phyloP scores from a whole-genome alignment of 495 filamentous ascomycete species.

The Penicillium flavigenum region DNA sequence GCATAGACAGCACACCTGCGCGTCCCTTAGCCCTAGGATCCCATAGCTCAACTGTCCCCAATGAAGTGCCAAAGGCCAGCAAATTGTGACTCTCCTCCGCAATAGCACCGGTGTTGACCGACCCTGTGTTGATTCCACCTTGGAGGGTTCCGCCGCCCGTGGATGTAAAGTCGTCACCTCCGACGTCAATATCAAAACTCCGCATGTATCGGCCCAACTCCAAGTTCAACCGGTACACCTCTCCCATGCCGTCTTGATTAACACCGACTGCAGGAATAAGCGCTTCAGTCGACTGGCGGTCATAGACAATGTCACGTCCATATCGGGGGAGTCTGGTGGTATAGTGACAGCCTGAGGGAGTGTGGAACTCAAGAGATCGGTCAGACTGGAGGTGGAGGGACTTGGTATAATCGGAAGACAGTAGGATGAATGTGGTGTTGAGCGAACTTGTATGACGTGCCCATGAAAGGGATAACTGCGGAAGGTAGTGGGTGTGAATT shows the following conservation, averaged over 20 bases:
- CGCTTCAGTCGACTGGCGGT: conserved; percentile 81
- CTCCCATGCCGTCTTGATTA: conserved; percentile 77
- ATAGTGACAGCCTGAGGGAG: conserved; percentile 83
- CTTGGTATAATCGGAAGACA: conserved; percentile 94
- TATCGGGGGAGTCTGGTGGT: conserved; percentile 85
- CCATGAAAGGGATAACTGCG: conserved; percentile 88
- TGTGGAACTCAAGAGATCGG: conserved; percentile 91
- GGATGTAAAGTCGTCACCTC: conserved; percentile 70
- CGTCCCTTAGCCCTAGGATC: conserved; percentile 79
- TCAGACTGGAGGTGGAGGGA: conserved; percentile 91
- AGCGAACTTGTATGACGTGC: conserved; percentile 87
- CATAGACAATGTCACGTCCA: conserved; percentile 84
- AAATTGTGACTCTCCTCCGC: conserved; percentile 90
- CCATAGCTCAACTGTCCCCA: conserved; percentile 97
- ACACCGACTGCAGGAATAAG: conserved; percentile 86
- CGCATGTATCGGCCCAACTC: conserved; percentile 90
- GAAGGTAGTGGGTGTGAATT: conserved; percentile 92
- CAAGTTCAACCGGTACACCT: conserved; percentile 90
- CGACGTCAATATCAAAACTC: conserved; percentile 76
- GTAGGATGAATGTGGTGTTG: conserved; percentile 89
- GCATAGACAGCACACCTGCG: conserved; percentile 68
- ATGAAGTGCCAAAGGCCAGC: conserved; percentile 89
- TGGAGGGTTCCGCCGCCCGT: conserved; percentile 68
- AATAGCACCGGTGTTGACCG: conserved; percentile 85
- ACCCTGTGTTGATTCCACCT: conserved; percentile 75